These are phyloP conservation scores for Daedaleopsis sinensis DNA, from an alignment of 768 basidiomycete species.

Conservation along the genomic window DNA sequence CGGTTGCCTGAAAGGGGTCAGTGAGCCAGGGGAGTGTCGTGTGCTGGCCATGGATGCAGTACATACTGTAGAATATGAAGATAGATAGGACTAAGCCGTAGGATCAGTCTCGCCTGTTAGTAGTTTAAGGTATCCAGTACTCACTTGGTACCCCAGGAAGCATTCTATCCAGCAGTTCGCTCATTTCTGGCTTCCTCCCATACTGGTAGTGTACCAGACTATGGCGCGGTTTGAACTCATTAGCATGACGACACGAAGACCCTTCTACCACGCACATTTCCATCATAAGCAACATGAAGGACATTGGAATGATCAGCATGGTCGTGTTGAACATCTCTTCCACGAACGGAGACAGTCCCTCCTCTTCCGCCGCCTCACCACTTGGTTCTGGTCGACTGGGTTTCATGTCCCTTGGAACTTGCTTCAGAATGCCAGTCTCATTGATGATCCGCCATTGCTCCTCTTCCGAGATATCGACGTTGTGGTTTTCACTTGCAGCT, in stretches of 20 bases:
- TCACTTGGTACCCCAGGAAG: conserved; percentile 72
- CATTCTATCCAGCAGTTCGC: conserved; percentile 57
- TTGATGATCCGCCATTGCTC: conserved; percentile 81
- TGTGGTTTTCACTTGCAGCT: not conserved
- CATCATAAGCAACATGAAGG: conserved; percentile 78
- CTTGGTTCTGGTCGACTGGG: not conserved
- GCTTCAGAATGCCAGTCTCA: conserved; percentile 51
- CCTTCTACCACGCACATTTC: conserved; percentile 67
- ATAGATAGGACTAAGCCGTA: conserved; percentile 59
- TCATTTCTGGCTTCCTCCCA: conserved; percentile 55
- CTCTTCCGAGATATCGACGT: conserved; percentile 60
- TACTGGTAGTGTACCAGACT: conserved; percentile 85
- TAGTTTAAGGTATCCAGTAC: conserved; percentile 28
- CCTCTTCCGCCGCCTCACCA: conserved; percentile 26
- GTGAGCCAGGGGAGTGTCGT: not conserved
- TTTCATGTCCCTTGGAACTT: conserved; percentile 2
- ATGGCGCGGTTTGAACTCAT: not conserved
- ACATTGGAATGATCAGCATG: conserved; percentile 71
- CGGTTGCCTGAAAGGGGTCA: conserved; percentile 56
- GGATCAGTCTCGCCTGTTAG: not conserved
- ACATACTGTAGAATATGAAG: conserved; percentile 78
- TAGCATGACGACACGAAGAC: not conserved
- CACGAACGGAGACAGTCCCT: conserved; percentile 46
- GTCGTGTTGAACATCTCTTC: conserved; percentile 74
- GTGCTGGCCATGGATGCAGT: not conserved